Evolutionary conservation across 176 grass and related monocot species (phyloP).

Genomic region (Zizania latifolia): DNA sequence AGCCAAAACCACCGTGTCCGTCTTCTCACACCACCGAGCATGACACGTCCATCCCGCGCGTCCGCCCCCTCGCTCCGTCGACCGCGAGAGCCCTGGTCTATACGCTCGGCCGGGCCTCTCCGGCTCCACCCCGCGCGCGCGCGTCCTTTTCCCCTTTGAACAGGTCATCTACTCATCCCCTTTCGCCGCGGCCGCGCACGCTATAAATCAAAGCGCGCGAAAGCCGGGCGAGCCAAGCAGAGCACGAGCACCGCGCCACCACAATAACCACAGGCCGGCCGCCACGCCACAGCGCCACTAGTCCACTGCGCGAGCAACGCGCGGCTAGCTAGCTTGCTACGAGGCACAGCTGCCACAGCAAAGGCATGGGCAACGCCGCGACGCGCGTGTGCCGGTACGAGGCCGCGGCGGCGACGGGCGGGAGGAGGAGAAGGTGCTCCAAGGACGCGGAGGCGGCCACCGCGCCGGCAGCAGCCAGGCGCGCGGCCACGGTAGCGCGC

Average conservation of each 20-base stretch:
- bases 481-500: not conserved
- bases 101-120: not conserved
- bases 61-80: not conserved
- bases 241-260: not conserved
- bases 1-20: not conserved
- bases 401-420: not conserved
- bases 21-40: not conserved
- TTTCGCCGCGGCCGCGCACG: not conserved
- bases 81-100: not conserved
- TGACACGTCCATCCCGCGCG: not conserved
- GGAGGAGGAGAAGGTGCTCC: not conserved
- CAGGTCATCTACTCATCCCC: not conserved
- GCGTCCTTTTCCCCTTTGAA: not conserved
- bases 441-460: not conserved
- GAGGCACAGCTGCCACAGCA: not conserved
- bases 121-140: not conserved
- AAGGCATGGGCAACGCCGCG: conserved; percentile 38
- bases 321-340: no score
- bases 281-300: no score
- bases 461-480: not conserved
- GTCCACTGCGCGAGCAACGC: no score
- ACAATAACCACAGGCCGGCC: not conserved
- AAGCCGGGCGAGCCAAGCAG: not conserved
- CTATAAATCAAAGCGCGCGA: not conserved
- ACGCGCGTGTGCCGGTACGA: conserved; percentile 1